Evolutionary conservation across 306 rosid species (phyloP), one percentile per base, ranked within the genome.

Genomic region (Senna tora): DNA sequence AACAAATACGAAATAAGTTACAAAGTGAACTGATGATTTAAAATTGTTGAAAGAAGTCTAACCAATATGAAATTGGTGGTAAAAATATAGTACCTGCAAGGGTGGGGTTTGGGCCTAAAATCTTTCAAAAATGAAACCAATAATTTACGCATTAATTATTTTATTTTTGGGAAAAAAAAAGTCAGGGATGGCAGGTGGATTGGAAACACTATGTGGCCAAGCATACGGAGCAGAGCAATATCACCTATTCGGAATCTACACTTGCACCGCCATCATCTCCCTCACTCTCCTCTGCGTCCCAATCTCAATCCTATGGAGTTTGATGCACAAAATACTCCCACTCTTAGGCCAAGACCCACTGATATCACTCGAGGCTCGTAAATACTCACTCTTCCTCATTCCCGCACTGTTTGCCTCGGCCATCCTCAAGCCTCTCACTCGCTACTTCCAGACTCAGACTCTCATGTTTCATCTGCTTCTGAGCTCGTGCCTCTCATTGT

Each of bases 141-240:
- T n/a, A n/a, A n/a, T n/a, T n/a, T n/a, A n/a, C n/a, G n/a, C n/a
- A n/a, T n/a, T n/a, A n/a, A n/a, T n/a, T n/a, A n/a, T n/a, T n/a
- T n/a, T n/a, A n/a, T n/a, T n/a, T n/a, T n/a, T n/a, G n/a, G n/a
- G n/a, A n/a, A n/a, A n/a, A n/a, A n/a, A n/a, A n/a, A n/a, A n/a
- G 90, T 75, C 84, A 25, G 93, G 93, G 10, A 66, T 88, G 86
- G 87, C 84, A 10, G 90, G 90, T 72, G 93, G 86, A 55, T 75
- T 88, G 77, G 93, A 86, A 81, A 88, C 93, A 4, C 67, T 88
- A 11, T 85, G 89, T 54, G 93, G 90, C 0, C 89, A 86, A 86
- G 88, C 93, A 14, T 82, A 77, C 9, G 93, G 90, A 28, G 88
- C 90, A 65, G 58, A 68, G 15, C 78, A 88, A 33, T 88, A 61